Evolutionary conservation across 1,284 basidiomycete genomes (phyloP), one percentile per base, ranked within the genome.

Genomic region (Cutaneotrichosporon dermatis): DNA sequence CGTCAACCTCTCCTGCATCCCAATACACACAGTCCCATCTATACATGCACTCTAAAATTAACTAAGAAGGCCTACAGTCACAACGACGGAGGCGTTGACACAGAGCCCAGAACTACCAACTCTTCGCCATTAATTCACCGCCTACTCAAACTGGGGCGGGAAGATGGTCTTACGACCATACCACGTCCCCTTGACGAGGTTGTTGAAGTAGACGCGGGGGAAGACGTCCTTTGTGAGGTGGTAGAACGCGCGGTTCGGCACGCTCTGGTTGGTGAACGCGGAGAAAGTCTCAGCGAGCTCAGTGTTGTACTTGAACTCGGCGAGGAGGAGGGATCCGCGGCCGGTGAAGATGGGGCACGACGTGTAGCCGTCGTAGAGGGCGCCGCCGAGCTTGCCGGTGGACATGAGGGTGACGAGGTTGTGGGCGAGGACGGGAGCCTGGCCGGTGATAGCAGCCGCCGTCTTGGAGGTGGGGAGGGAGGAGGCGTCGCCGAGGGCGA

Each of bases 401-500:
- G 87, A 83, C 71, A 92, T 80, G 46, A 89, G 79, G 37, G 85
- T 84, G 75, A 86, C 87, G 54, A 97, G 76, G 79, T 98, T 99
- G 77, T 95, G 89, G 1, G 88, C 86, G 52, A 98, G 82, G 2
- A 99, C 88, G n/a, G 95, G 95, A 0, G 90, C 87, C 76, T 99
- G 91, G 0, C 85, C 85, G 2, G 90, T 92, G 70, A 97, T 89
- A 1, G 94, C 95, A 2, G 95, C 94, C 0, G 90, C 91, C 1
- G 95, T 99, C 83, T 96, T 99, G 76, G 90, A 92, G 11, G 92
- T 98, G 6, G 94, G 93, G 46, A 96, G 79, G 54, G 87, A 90
- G 34, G 90, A 90, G 65, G 89, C 90, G 74, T 99, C 95, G 34
- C 95, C 95, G 16, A 96, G 74, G 7, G 89, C 84, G 77, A 94